These are phyloP conservation scores for Cyclotella kingstonii DNA, from an alignment of 108 stramenopile genomes.

Conservation along the genomic window DNA sequence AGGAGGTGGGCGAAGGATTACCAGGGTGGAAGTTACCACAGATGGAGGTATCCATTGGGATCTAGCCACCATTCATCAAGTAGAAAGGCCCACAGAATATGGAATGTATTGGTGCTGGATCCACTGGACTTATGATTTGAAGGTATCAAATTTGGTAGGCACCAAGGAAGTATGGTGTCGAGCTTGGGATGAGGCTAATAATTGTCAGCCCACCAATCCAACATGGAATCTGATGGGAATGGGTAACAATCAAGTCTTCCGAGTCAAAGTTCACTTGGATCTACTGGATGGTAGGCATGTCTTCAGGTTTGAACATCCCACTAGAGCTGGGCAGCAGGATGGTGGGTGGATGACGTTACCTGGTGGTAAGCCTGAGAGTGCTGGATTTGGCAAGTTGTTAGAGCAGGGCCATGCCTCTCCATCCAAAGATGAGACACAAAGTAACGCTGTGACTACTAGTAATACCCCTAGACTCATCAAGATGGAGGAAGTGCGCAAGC, in stretches of 20 bases:
- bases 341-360: conserved; percentile 96
- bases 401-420: conserved; percentile 52
- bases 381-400: conserved; percentile 76
- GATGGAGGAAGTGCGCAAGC: conserved; percentile 84
- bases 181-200: conserved; percentile 95
- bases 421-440: conserved; percentile 29
- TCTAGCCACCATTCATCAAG: conserved; percentile 65
- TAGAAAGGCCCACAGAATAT: conserved; percentile 78
- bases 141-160: conserved; percentile 78
- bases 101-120: conserved; percentile 96
- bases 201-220: conserved; percentile 83
- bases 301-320: conserved; percentile 95
- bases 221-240: conserved; percentile 99
- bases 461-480: conserved; percentile 58
- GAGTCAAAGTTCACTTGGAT: conserved; percentile 86
- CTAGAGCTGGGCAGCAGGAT: conserved; percentile 87
- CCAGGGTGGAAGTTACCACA: conserved; percentile 88
- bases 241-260: conserved; percentile 97
- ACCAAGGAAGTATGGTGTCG: conserved; percentile 91
- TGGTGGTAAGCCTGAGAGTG: conserved; percentile 71
- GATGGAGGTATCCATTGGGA: conserved; percentile 90
- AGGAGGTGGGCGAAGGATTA: conserved; percentile 89
- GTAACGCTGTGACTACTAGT: conserved; percentile 16
- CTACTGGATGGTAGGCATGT: conserved; percentile 63
- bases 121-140: conserved; percentile 77